Conservation (phyloP, 768 basidiomycete genomes). For the Trametes cingulata region DNA sequence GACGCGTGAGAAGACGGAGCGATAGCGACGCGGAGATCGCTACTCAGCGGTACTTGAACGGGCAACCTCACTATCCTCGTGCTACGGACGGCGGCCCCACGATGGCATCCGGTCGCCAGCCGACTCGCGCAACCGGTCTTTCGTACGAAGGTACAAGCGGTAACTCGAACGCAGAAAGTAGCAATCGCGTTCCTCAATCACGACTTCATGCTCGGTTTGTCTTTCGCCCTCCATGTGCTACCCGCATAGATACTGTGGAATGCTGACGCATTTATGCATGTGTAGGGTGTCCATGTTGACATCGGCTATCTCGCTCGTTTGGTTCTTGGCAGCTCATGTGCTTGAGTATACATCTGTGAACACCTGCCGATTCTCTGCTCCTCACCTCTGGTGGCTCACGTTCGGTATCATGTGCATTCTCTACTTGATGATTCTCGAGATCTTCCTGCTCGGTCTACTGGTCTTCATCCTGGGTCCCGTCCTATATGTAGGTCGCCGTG, state of each 20-base stretch:
- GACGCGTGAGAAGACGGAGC: background rate
- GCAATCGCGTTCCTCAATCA: slow-evolving; percentile 22
- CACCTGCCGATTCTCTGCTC: slow-evolving; percentile 70
- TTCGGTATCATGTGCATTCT: slow-evolving; percentile 80
- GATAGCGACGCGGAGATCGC: slow-evolving; percentile 24
- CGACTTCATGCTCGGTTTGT: slow-evolving; percentile 34
- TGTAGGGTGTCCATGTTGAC: slow-evolving; percentile 61
- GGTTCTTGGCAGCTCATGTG: slow-evolving; percentile 83
- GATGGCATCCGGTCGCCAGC: background rate
- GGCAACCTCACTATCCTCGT: slow-evolving; percentile 3
- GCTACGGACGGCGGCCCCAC: background rate
- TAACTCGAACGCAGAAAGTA: background rate
- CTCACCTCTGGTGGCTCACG: slow-evolving; percentile 85
- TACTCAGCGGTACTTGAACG: slow-evolving; percentile 28
- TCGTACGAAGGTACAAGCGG: slow-evolving; percentile 11
- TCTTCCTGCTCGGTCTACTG: slow-evolving; percentile 71
- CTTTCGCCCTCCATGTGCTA: too few relatives aligned
- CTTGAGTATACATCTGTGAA: slow-evolving; percentile 75
- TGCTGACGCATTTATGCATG: background rate
- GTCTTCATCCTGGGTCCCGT: slow-evolving; percentile 81
- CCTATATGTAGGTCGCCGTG: slow-evolving; percentile 58
- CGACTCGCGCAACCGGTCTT: slow-evolving; percentile 1
- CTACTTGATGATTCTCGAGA: slow-evolving; percentile 73
- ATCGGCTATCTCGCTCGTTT: slow-evolving; percentile 71
- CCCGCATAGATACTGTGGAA: background rate